phyloP scores from a whole-genome alignment of 192 early-diverging fungal genomes.

The Chytriomyces confervae region DNA sequence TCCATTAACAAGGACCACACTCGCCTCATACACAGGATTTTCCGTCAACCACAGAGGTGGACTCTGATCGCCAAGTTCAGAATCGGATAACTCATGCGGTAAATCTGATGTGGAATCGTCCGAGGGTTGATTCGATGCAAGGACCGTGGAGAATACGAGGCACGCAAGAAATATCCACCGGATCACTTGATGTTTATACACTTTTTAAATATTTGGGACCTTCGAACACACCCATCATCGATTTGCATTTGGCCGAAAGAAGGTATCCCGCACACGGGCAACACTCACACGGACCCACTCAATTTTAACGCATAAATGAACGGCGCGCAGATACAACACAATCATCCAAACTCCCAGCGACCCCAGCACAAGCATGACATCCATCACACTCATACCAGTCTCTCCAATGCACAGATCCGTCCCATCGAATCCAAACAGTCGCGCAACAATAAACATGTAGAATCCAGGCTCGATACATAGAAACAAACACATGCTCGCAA shows the following conservation, averaged over 20 bases:
- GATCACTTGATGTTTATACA: no score
- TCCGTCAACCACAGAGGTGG: no score
- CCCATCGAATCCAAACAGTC: not conserved
- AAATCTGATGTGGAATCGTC: no score
- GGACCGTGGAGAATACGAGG: no score
- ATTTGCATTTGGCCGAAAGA: not conserved
- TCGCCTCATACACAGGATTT: constrained; percentile 75
- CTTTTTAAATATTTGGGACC: no score
- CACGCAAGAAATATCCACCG: no score
- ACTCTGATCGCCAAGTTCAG: no score
- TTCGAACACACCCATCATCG: no score
- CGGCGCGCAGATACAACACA: not conserved
- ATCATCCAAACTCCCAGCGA: not conserved
- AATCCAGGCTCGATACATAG: not conserved
- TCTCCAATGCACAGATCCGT: not conserved
- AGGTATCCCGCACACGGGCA: constrained; percentile 13
- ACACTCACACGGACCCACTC: constrained; percentile 11
- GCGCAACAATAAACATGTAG: not conserved
- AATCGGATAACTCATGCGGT: no score
- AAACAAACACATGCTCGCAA: not conserved
- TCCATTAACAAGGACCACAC: not conserved
- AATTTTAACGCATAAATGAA: not conserved
- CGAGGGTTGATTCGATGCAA: no score
- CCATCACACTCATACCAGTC: not conserved
- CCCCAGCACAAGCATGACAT: not conserved